A percentile compares a stretch with the other conserved stretches of the same genome.
Conservation (phyloP, 2,329 filamentous ascomycete genomes). For the Sclerotinia borealis region DNA sequence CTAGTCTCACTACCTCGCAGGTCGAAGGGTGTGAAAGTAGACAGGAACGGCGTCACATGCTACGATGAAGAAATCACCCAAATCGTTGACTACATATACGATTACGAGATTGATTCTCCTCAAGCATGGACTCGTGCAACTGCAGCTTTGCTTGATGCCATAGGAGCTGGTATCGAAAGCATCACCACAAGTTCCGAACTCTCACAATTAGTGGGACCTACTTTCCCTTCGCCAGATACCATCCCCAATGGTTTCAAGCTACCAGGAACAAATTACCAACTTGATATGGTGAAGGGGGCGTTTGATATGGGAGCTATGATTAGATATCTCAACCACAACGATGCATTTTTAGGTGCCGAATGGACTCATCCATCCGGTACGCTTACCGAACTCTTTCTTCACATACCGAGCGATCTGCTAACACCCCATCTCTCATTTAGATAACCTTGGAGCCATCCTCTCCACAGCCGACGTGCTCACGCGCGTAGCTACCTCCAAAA, state of each 20-base stretch:
- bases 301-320: constrained; percentile 37
- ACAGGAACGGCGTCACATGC: background rate
- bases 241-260: constrained; percentile 34
- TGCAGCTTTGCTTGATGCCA: constrained; percentile 20
- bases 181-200: constrained; percentile 15
- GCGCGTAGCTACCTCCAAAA: constrained; percentile 2
- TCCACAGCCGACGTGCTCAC: constrained; percentile 29
- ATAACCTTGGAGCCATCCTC: constrained; percentile 37
- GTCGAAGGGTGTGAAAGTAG: background rate
- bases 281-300: constrained; percentile 36
- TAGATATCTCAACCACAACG: constrained; percentile 39
- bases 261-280: constrained; percentile 34
- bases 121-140: constrained; percentile 16
- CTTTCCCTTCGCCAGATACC: constrained; percentile 14
- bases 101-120: constrained; percentile 12
- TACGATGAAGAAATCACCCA: constrained; percentile 20
- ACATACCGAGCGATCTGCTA: background rate
- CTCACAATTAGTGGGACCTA: constrained; percentile 19
- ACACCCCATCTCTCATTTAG: constrained; percentile 18
- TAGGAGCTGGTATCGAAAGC: constrained; percentile 23
- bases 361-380: constrained; percentile 38
- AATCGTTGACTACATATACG: constrained; percentile 21
- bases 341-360: constrained; percentile 36
- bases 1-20: background rate
- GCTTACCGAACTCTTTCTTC: background rate